Conservation (phyloP, 805 yeast species). For the Saccharomyces paradoxus region DNA sequence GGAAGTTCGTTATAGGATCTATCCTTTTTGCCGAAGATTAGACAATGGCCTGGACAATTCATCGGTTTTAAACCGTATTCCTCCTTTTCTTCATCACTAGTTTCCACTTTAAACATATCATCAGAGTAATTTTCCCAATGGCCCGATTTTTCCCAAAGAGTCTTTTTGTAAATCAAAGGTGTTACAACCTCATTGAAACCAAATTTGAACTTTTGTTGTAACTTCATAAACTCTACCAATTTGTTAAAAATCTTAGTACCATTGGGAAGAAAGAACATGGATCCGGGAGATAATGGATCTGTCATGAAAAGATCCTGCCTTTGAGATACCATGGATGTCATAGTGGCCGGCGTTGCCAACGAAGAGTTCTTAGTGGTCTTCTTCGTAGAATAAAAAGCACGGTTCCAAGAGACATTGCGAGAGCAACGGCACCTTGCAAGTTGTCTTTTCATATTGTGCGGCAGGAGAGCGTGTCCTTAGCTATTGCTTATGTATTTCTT, state of each 20-base stretch:
- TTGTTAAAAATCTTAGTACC: slow-evolving; percentile 83
- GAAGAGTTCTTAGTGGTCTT: not conserved
- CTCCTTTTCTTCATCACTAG: slow-evolving; percentile 36
- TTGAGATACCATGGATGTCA: slow-evolving; percentile 30
- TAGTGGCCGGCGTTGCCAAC: not conserved
- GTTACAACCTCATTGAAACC: slow-evolving; percentile 91
- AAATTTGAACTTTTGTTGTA: slow-evolving; percentile 49
- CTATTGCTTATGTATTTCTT: not conserved
- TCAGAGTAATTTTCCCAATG: slow-evolving; percentile 94
- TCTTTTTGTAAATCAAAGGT: slow-evolving; percentile 76
- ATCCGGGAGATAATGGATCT: slow-evolving; percentile 82
- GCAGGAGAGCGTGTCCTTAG: not conserved
- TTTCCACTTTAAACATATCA: slow-evolving; percentile 86
- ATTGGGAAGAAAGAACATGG: slow-evolving; percentile 84
- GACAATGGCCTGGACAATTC: slow-evolving; percentile 95
- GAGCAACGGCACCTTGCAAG: not conserved
- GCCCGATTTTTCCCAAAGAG: slow-evolving; percentile 84
- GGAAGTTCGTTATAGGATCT: slow-evolving; percentile 85
- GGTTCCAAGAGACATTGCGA: not conserved
- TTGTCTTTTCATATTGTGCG: not conserved
- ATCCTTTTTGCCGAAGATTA: slow-evolving; percentile 66
- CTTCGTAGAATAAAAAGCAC: not conserved
- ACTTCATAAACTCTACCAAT: slow-evolving; percentile 71
- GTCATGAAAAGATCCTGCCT: slow-evolving; percentile 72
- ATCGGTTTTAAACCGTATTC: slow-evolving; percentile 84